Evolutionary conservation across 2,329 filamentous ascomycete species (phyloP), one percentile per base, ranked within the genome.

Genomic region (Cladosporium colombiae): DNA sequence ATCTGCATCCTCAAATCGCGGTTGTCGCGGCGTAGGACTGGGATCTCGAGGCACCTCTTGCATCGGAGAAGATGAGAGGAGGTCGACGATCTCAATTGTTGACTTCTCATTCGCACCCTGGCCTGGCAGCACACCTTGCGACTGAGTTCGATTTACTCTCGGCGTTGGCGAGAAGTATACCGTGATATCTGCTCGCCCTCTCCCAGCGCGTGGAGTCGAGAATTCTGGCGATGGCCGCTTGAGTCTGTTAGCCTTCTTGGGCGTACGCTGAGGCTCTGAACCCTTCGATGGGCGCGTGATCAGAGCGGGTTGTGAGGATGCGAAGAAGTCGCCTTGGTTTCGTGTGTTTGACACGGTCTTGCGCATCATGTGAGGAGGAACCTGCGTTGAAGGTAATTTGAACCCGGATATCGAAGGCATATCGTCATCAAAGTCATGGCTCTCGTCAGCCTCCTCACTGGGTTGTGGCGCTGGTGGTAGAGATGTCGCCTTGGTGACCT

Each of bases 61-160:
- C 50, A 67, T 59, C 1, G 70, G 70, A n/a, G 74, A 72, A 3
- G 72, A 72, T 10, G 76, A 77, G 23, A 76, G 63, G 4, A 77
- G 69, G 49, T 72, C 68, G 40, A 78, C 70, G 25, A 75, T 65
- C 14, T 71, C 72, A 11, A 53, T 27, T 18, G 33, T 50, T 13
- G 33, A 44, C 10, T 65, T 49, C 23, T 66, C 46, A 33, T 29
- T 40, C 31, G 49, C 31, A 29, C 27, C 25, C 21, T 55, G 10
- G 16, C 46, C 25, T 14, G 23, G 6, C 3, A 46, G n/a, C 8
- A 1, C 33, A 6, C 56, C 56, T 13, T 63, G 61, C 5, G 61
- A 63, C 18, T 63, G 61, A 3, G 61, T 63, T 2, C 63, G 56
- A 18, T 52, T 65, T 6, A 44, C 50, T 31, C 64, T 68, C 1